These are phyloP conservation scores for Neurospora sp. DNA, from an alignment of 495 filamentous ascomycete genomes.

Conservation along the genomic window DNA sequence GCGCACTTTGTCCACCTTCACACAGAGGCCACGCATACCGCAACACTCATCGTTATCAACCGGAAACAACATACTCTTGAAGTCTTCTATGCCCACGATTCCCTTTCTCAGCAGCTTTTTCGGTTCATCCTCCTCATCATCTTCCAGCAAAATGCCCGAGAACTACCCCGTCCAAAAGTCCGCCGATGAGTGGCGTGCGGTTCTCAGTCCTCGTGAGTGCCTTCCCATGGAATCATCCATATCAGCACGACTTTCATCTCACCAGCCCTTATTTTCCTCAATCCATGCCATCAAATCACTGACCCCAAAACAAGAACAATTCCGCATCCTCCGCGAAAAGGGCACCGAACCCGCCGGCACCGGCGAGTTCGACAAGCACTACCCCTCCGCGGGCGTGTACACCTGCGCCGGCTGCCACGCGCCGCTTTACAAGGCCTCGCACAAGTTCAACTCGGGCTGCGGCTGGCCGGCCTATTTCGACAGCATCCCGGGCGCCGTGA, in stretches of 20 bases:
- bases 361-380: slow-evolving; percentile 81
- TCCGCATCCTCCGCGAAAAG: slow-evolving; percentile 80
- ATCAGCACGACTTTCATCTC: slow-evolving; percentile 3
- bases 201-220: slow-evolving; percentile 59
- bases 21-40: slow-evolving; percentile 14
- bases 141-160: slow-evolving; percentile 43
- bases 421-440: slow-evolving; percentile 77
- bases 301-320: slow-evolving; percentile 57
- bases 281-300: slow-evolving; percentile 4
- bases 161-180: slow-evolving; percentile 71
- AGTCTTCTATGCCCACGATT: slow-evolving; percentile 53
- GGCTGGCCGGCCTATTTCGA: slow-evolving; percentile 98
- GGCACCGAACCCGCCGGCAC: slow-evolving; percentile 75
- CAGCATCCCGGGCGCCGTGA: slow-evolving; percentile 81
- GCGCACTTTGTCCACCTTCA: slow-evolving; percentile 24
- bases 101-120: slow-evolving; percentile 78
- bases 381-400: slow-evolving; percentile 64
- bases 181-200: slow-evolving; percentile 77
- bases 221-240: not conserved
- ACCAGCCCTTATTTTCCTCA: not conserved
- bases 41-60: not conserved
- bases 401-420: slow-evolving; percentile 76
- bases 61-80: slow-evolving; percentile 14
- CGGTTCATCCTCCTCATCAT: slow-evolving; percentile 38
- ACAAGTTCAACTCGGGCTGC: slow-evolving; percentile 94